Base-by-base conservation (phyloP, 2,329 filamentous ascomycete genomes). In the Aspergillus versicolor region DNA sequence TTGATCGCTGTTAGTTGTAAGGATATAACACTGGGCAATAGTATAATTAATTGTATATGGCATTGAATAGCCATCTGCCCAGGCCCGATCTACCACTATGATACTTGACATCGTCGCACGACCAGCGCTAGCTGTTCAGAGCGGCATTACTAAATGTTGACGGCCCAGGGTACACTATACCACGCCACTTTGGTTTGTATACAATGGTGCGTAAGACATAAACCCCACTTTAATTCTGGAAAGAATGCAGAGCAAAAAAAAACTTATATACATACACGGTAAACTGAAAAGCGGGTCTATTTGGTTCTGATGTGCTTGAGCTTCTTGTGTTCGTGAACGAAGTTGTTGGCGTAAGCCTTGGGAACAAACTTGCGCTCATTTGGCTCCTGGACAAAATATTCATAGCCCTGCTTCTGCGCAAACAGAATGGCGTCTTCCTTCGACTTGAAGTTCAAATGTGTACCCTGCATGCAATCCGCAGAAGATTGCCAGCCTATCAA, bases 401-500 rank as follows among this genome's bases (percentile, higher is more conserved):
- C 93, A 74, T 99, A 99, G 37, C 95, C 94, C 77, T 99, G 94
- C 84, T 97, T 99, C 80, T 97, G 90, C 22, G 95, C 94, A 72
- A 99, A 99, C 58, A 83, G 81, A 69, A 99, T 93, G 63, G 94
- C 94, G 67, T 96, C 93, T 74, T 97, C 92, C 82, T 96, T 97
- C 68, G 82, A 84, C 76, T 90, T 90, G 84, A 99, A 99, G 76
- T 88, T 88, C 68, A 99, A 77, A 73, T 92, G 85, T 48, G 92
- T 96, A 70, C 92, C 93, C 76, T 99, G 92, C 91, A 99, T 94
- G 72, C 86, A 86, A 76, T 99, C 94, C 55, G 84, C 93, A 17
- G 92, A 95, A 22, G 93, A 97, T 74, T 97, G 92, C 95, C 95
- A 99, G 60, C 94, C 94, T 86, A 99, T 99, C 74, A 99, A 79